Percentiles rank a stretch among this genome's conserved stretches.
Evolutionary conservation across 2,329 filamentous ascomycete species (phyloP).

Genomic region (Neopestalotiopsis sp.): DNA sequence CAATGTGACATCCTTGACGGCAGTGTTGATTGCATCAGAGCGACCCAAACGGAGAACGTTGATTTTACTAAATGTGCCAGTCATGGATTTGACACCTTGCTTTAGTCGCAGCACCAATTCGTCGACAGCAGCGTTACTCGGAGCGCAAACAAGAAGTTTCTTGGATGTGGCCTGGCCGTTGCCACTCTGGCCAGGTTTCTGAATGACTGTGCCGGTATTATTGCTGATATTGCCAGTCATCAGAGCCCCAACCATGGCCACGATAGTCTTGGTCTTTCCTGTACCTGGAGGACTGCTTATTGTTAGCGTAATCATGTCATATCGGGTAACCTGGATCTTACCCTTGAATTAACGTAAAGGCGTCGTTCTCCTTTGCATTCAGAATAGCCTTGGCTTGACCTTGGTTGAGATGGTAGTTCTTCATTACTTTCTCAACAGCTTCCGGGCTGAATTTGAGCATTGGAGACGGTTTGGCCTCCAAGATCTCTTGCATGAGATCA

Average conservation of each 20-base stretch:
- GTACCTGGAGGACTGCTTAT: slow-evolving; percentile 81
- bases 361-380: slow-evolving; percentile 93
- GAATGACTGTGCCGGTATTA: slow-evolving; percentile 49
- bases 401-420: slow-evolving; percentile 82
- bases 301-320: slow-evolving; percentile 36
- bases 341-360: slow-evolving; percentile 95
- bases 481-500: slow-evolving; percentile 91
- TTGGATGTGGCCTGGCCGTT: slow-evolving; percentile 57
- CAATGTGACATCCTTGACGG: slow-evolving; percentile 88
- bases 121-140: slow-evolving; percentile 97
- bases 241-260: slow-evolving; percentile 91
- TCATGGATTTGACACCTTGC: slow-evolving; percentile 78
- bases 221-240: slow-evolving; percentile 63
- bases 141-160: slow-evolving; percentile 95
- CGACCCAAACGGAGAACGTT: slow-evolving; percentile 90
- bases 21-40: slow-evolving; percentile 88
- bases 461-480: slow-evolving; percentile 87
- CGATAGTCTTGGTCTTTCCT: slow-evolving; percentile 97
- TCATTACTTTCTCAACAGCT: slow-evolving; percentile 70
- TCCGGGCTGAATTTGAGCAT: slow-evolving; percentile 81
- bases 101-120: slow-evolving; percentile 94
- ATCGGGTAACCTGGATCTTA: slow-evolving; percentile 41
- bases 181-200: slow-evolving; percentile 43
- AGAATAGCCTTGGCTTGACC: slow-evolving; percentile 92
- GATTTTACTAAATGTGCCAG: slow-evolving; percentile 75